Conservation (phyloP, 345 rosid genomes). For the Aethionema arabicum region DNA sequence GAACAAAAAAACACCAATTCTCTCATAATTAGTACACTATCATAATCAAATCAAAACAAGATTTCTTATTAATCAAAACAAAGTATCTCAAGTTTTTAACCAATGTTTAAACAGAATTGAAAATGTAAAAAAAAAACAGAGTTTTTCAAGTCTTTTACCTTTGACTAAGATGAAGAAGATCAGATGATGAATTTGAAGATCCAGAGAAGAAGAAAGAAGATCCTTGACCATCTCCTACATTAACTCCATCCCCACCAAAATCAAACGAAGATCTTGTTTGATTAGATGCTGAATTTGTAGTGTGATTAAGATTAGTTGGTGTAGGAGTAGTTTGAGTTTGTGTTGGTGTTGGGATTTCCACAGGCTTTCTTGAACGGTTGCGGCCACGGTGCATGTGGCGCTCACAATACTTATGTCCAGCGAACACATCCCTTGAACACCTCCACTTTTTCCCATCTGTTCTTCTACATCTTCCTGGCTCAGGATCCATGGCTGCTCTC, state of each 20-base stretch:
- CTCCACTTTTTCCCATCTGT: slow-evolving; percentile 99
- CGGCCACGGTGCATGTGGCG: slow-evolving; percentile 99
- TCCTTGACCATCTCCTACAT: slow-evolving; percentile 44
- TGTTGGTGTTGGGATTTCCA: slow-evolving; percentile 69
- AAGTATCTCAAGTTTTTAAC: slow-evolving; percentile 20
- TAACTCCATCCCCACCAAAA: slow-evolving; percentile 36
- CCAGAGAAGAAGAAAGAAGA: slow-evolving; percentile 46
- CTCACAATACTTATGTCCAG: slow-evolving; percentile 93
- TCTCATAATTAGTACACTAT: slow-evolving; percentile 4
- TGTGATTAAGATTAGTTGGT: too few species aligned
- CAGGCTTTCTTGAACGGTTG: slow-evolving; percentile 99
- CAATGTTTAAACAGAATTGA: slow-evolving; percentile 21
- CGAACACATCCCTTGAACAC: slow-evolving; percentile 91
- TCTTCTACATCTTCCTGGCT: slow-evolving; percentile 97
- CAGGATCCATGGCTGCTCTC: slow-evolving; percentile 87
- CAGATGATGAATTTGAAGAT: slow-evolving; percentile 56
- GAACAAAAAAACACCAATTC: slow-evolving; percentile 8
- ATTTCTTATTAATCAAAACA: slow-evolving; percentile 20
- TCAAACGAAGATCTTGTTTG: slow-evolving; percentile 27
- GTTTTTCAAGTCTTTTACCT: slow-evolving; percentile 41
- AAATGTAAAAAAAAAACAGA: slow-evolving; percentile 8
- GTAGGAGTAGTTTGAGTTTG: background rate
- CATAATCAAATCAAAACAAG: background rate
- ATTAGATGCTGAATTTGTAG: too few species aligned
- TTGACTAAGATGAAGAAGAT: slow-evolving; percentile 55